Percentiles rank a stretch among this genome's conserved stretches.
Conservation (phyloP, 75 land plant genomes). For the Selaginella tamariscina region DNA sequence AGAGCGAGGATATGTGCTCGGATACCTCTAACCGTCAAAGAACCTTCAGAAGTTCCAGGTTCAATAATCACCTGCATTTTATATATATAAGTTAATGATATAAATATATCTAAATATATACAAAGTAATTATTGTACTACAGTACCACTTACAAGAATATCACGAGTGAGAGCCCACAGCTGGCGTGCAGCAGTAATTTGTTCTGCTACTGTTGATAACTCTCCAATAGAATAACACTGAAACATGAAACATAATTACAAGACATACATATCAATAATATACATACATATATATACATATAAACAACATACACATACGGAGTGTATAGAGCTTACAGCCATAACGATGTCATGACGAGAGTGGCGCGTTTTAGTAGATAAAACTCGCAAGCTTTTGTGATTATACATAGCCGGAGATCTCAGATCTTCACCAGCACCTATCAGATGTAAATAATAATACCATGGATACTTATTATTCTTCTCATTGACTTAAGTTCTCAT, state of each 20-base stretch:
- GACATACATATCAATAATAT: no score
- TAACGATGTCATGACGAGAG: neutral
- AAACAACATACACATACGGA: neutral
- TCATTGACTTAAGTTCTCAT: no score
- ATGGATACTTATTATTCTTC: no score
- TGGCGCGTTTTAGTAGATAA: neutral
- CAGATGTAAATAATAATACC: slow-evolving; percentile 1
- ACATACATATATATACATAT: neutral
- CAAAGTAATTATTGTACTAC: neutral
- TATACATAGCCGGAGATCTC: neutral
- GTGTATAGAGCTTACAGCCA: slow-evolving; percentile 11
- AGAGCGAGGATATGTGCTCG: slow-evolving; percentile 85
- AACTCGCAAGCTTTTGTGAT: slow-evolving; percentile 2
- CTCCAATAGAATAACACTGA: slow-evolving; percentile 83
- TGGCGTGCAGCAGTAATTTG: slow-evolving; percentile 70
- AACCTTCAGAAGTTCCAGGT: slow-evolving; percentile 91
- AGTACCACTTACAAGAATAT: slow-evolving; percentile 51
- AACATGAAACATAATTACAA: slow-evolving; percentile 5
- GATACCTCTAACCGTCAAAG: slow-evolving; percentile 57
- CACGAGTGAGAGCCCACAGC: slow-evolving; percentile 85
- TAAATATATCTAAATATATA: neutral
- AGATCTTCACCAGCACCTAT: neutral
- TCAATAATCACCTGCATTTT: slow-evolving; percentile 60
- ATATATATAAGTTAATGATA: no score
- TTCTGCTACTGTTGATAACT: slow-evolving; percentile 57